Evolutionary conservation across 148 eudicot genomes (phyloP).

Genomic region (Diospyros kaki): DNA sequence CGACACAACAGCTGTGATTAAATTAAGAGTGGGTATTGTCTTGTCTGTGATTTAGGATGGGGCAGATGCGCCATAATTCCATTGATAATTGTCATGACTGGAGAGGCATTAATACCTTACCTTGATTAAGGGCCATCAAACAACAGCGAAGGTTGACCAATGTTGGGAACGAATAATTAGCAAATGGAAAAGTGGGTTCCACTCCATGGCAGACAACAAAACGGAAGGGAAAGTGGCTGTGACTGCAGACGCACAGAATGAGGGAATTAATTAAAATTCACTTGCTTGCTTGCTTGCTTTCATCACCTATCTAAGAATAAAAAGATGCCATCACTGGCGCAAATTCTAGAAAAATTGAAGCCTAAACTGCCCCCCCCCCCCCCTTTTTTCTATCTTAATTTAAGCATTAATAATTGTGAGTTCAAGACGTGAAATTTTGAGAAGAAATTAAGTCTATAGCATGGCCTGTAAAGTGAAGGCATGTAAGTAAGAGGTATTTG

Average conservation of each 20-base stretch:
- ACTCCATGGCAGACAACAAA: not conserved
- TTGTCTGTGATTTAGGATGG: not conserved
- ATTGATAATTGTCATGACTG: slow-evolving; percentile 1
- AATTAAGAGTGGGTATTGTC: not conserved
- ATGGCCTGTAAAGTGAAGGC: no score
- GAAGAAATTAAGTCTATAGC: no score
- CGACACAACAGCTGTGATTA: not conserved
- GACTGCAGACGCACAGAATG: not conserved
- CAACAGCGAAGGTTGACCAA: not conserved
- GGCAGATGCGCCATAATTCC: not conserved
- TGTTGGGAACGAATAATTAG: not conserved
- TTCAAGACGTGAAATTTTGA: no score
- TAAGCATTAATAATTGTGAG: no score
- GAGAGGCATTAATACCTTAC: not conserved
- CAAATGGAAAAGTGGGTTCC: not conserved
- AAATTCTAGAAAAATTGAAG: no score
- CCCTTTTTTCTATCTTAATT: no score
- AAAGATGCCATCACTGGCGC: no score
- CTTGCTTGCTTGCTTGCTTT: no score
- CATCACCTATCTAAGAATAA: no score
- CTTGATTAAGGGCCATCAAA: not conserved
- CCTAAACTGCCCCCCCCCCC: no score
- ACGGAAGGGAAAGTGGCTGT: not conserved
- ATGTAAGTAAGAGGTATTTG: slow-evolving; percentile 14
- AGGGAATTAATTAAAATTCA: not conserved